Conservation (phyloP, 805 yeast species). For the Candida endomychidarum region DNA sequence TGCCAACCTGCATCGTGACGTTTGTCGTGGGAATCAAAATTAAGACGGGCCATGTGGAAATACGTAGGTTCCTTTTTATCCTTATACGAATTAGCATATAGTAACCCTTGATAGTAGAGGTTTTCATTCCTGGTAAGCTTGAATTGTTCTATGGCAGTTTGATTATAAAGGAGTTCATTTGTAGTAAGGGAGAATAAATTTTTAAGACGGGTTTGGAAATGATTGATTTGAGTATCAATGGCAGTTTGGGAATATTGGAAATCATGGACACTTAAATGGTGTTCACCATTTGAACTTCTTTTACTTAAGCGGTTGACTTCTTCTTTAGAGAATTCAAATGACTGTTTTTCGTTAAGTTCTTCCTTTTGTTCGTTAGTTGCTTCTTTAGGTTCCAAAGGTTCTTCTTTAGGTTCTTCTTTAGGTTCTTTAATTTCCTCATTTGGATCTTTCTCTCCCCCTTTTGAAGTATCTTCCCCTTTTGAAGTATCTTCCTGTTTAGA, state of each 20-base stretch:
- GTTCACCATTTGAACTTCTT: neutral
- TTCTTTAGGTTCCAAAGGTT: too few species aligned
- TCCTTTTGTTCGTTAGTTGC: too few species aligned
- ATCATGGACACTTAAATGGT: slow-evolving; percentile 13
- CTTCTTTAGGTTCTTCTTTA: too few species aligned
- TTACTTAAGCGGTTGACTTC: too few species aligned
- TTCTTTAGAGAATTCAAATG: too few species aligned
- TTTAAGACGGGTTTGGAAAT: slow-evolving; percentile 11
- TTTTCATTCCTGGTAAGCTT: slow-evolving; percentile 20
- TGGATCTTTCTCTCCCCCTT: slow-evolving; percentile 16
- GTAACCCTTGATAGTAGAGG: slow-evolving; percentile 25
- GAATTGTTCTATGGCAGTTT: slow-evolving; percentile 8
- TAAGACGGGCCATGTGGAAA: slow-evolving; percentile 35
- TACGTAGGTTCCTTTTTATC: slow-evolving; percentile 30
- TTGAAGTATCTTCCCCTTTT: too few species aligned
- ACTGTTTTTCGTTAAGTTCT: too few species aligned
- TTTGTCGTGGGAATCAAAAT: slow-evolving; percentile 29
- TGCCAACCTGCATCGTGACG: slow-evolving; percentile 50
- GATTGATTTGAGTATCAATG: slow-evolving; percentile 15
- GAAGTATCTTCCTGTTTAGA: too few species aligned
- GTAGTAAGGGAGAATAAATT: slow-evolving; percentile 16
- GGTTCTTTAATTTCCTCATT: slow-evolving; percentile 21
- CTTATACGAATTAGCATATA: slow-evolving; percentile 17
- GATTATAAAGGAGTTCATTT: slow-evolving; percentile 21
- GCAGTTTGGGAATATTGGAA: slow-evolving; percentile 24